These are phyloP conservation scores for Melaleuca alternifolia DNA, from an alignment of 345 rosid genomes.

Conservation along the genomic window DNA sequence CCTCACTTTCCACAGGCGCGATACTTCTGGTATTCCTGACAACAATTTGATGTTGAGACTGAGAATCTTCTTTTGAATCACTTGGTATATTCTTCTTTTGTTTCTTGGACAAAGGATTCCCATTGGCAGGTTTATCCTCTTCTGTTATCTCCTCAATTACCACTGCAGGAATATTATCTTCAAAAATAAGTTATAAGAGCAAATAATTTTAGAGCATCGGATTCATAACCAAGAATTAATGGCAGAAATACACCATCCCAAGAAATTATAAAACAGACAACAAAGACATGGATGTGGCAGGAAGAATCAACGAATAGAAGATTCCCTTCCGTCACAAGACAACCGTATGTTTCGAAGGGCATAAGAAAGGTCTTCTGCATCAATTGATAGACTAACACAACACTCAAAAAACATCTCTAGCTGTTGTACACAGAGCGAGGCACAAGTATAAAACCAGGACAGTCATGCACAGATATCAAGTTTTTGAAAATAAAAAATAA, in stretches of 20 bases:
- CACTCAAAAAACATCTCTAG: background rate
- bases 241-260: background rate
- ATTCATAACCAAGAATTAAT: background rate
- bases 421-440: background rate
- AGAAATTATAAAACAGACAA: background rate
- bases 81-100: constrained; percentile 34
- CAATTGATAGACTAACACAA: background rate
- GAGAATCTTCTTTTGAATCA: constrained; percentile 16
- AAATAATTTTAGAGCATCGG: background rate
- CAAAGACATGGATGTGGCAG: background rate
- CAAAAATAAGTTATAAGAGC: background rate
- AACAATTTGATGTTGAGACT: constrained; percentile 27
- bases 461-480: background rate
- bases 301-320: background rate
- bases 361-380: background rate
- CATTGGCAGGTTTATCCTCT: constrained; percentile 43
- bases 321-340: background rate
- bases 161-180: background rate
- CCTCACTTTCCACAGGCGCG: constrained; percentile 65
- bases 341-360: background rate
- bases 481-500: background rate
- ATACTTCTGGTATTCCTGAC: constrained; percentile 12
- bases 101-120: constrained; percentile 24
- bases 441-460: background rate
- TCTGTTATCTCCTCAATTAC: constrained; percentile 73